Evolutionary conservation across 116 monocot genomes (phyloP).

Genomic region (Cymodocea nodosa): DNA sequence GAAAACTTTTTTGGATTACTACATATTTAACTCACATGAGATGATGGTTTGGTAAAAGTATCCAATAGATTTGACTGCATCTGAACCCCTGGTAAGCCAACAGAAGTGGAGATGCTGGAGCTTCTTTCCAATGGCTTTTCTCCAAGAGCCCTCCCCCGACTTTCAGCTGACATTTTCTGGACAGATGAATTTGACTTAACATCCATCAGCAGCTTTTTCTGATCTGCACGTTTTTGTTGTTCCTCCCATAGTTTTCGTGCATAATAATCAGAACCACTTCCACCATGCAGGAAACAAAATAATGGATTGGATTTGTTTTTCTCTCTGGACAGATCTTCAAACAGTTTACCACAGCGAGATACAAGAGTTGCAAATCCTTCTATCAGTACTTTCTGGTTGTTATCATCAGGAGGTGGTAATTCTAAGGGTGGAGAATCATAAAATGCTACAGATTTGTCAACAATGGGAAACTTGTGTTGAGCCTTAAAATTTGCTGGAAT

Average conservation of each 20-base stretch:
- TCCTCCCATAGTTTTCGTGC: conserved; percentile 81
- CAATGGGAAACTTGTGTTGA: conserved; percentile 49
- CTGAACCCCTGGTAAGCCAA: conserved; percentile 22
- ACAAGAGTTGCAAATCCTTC: conserved; percentile 85
- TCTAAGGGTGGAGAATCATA: conserved; percentile 55
- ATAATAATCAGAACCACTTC: conserved; percentile 74
- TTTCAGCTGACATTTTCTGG: conserved; percentile 68
- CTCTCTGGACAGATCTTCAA: conserved; percentile 85
- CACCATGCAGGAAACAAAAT: conserved; percentile 72
- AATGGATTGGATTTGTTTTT: conserved; percentile 70
- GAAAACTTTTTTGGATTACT: not conserved
- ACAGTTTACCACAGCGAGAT: conserved; percentile 75
- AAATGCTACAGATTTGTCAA: conserved; percentile 20
- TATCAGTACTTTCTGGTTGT: conserved; percentile 49
- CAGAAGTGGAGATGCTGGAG: conserved; percentile 9
- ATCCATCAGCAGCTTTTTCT: conserved; percentile 15
- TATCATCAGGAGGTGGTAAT: conserved; percentile 70
- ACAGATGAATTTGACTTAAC: conserved; percentile 17
- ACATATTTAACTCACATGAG: conserved; percentile 48
- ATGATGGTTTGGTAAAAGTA: conserved; percentile 49
- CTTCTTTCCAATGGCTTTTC: conserved; percentile 66
- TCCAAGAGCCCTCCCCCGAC: conserved; percentile 71
- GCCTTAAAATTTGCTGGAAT: conserved; percentile 60
- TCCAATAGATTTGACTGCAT: conserved; percentile 69
- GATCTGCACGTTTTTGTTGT: conserved; percentile 43